A percentile compares a stretch with the other conserved stretches of the same genome.
Conservation (phyloP, 768 basidiomycete genomes). For the Clathrus columnatus region DNA sequence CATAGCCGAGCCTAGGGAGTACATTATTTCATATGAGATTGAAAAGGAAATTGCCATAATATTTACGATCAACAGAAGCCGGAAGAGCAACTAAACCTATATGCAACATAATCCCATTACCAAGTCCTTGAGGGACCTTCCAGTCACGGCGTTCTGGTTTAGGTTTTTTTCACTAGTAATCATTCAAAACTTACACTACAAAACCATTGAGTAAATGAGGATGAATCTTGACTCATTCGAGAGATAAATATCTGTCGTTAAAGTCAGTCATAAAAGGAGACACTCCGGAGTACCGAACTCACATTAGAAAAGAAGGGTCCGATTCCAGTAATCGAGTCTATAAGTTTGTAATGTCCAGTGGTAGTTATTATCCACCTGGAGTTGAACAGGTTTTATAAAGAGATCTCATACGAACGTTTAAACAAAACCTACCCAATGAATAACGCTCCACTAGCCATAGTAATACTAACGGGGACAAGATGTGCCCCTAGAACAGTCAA, state of each 20-base stretch:
- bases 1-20: conserved; percentile 41
- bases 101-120: conserved; percentile 61
- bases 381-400: not conserved
- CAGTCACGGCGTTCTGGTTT: not conserved
- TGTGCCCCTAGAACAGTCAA: conserved; percentile 40
- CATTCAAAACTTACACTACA: conserved; percentile 40
- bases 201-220: conserved; percentile 42
- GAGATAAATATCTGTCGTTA: no score
- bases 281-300: no score
- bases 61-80: conserved; percentile 50
- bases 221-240: conserved; percentile 48
- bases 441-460: conserved; percentile 54
- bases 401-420: not conserved
- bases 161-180: no score
- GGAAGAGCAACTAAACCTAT: conserved; percentile 62
- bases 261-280: no score
- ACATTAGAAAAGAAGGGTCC: no score
- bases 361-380: conserved; percentile 51
- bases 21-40: not conserved
- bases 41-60: no score
- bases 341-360: conserved; percentile 55
- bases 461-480: conserved; percentile 50
- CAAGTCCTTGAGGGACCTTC: conserved; percentile 64
- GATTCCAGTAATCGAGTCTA: no score
- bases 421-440: conserved; percentile 44